Evolutionary conservation across 192 early-diverging fungal species (phyloP), one percentile per base, ranked within the genome.

Genomic region (Rhizophagus prolifer): DNA sequence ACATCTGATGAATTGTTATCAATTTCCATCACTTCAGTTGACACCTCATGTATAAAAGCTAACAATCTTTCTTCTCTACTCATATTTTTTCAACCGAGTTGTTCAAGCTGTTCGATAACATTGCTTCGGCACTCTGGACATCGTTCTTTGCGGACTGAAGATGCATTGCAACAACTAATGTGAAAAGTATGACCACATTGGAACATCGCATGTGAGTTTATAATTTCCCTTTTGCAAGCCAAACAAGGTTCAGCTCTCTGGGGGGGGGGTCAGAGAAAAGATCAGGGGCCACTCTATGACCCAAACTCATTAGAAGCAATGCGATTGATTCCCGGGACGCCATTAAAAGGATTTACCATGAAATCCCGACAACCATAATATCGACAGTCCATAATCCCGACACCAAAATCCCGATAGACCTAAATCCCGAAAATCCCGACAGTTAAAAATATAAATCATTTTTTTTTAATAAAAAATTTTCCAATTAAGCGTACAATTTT

Each of bases 161-260:
- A 68, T 68, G 28, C 66, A 68, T 68, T 38, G 9, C 66, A 31
- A 31, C 31, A 31, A 31, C 31, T 31, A 31, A 31, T 1, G 31
- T 31, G 31, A 31, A 67, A 67, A 68, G 66, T 68, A 68, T 68
- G 34, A 68, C 66, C 66, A 68, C 66, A 68, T 41, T 68, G 66
- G 66, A 68, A 68, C 34, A 68, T 68, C 34, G 34, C 66, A 68
- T 68, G 66, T 68, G 66, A 68, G 66, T 68, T 68, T 68, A 68
- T 41, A 68, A 68, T 68, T 68, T 68, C 16, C 7, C 21, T n/a
- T 68, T 68, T 68, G 34, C 66, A 68, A 68, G 36, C 36, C 66
- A 68, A 68, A 68, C 66, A 68, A 68, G 66, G 66, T 68, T 68
- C 66, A 68, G 66, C 66, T 68, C 66, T 68, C 36, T 68, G n/a